Percentiles rank a stretch among this genome's conserved stretches.
Evolutionary conservation across 2,329 filamentous ascomycete genomes (phyloP).

Genomic region (Phaeoacremonium minimum): DNA sequence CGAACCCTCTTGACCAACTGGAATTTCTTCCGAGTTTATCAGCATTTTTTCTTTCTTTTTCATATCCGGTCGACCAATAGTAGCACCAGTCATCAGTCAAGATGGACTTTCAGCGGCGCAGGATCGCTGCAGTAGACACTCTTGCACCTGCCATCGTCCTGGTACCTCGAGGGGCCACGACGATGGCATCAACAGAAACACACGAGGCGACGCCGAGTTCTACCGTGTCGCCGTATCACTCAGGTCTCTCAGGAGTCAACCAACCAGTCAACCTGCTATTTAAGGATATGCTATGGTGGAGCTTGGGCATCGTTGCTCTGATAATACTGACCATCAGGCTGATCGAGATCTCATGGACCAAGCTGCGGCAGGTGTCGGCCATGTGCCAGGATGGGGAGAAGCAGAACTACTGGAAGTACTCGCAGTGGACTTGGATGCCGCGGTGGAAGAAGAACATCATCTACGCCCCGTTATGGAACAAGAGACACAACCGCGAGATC

Average conservation of each 20-base stretch:
- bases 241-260: slow-evolving; percentile 56
- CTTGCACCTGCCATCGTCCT: slow-evolving; percentile 15
- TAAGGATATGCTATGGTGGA: slow-evolving; percentile 57
- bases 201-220: slow-evolving; percentile 31
- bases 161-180: slow-evolving; percentile 5
- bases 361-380: slow-evolving; percentile 54
- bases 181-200: slow-evolving; percentile 11
- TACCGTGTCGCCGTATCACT: slow-evolving; percentile 52
- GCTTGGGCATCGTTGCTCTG: slow-evolving; percentile 50
- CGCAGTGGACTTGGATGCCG: slow-evolving; percentile 58
- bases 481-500: slow-evolving; percentile 58
- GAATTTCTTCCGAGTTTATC: background rate
- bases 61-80: background rate
- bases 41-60: background rate
- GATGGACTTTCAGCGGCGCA: slow-evolving; percentile 25
- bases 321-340: slow-evolving; percentile 50
- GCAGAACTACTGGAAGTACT: slow-evolving; percentile 55
- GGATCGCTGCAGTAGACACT: slow-evolving; percentile 16
- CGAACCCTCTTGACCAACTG: background rate
- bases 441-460: slow-evolving; percentile 57
- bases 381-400: slow-evolving; percentile 48
- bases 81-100: background rate
- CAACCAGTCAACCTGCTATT: slow-evolving; percentile 54
- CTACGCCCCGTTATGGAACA: slow-evolving; percentile 60
- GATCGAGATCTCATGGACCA: slow-evolving; percentile 47